Conservation (phyloP, 192 early-diverging fungal genomes). For the Paraglomus occultum region DNA sequence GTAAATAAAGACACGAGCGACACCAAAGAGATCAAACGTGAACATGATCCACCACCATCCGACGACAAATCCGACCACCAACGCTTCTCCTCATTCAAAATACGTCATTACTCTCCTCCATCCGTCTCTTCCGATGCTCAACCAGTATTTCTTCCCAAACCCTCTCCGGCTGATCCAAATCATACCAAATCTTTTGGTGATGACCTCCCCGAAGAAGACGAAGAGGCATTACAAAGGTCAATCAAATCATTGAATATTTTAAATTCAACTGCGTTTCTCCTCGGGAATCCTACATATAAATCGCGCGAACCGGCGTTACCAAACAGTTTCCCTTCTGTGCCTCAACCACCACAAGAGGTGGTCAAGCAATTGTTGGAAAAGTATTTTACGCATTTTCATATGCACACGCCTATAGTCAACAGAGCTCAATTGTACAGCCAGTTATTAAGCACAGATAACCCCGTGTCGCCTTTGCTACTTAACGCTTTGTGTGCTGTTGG, state of each 20-base stretch:
- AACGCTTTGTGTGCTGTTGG: constrained; percentile 40
- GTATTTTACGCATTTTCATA: constrained; percentile 37
- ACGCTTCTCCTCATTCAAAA: constrained; percentile 24
- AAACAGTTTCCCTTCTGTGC: not conserved
- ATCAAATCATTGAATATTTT: too few species aligned
- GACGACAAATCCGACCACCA: constrained; percentile 8
- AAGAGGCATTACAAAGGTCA: constrained; percentile 10
- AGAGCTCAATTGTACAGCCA: constrained; percentile 23
- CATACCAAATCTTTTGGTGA: not conserved
- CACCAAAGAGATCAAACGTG: constrained; percentile 16
- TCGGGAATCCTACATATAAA: not conserved
- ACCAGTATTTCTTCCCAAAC: constrained; percentile 16
- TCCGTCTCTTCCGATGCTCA: not conserved
- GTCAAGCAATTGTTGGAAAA: constrained; percentile 16
- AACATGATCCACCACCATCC: not conserved
- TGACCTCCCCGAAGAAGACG: constrained; percentile 16
- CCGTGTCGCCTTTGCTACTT: constrained; percentile 41
- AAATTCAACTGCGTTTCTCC: too few species aligned
- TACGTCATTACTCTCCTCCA: constrained; percentile 22
- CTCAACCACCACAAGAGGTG: not conserved
- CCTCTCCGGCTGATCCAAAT: constrained; percentile 12
- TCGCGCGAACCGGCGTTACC: constrained; percentile 14
- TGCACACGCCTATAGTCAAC: constrained; percentile 36
- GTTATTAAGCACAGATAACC: constrained; percentile 21
- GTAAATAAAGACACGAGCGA: constrained; percentile 42